Percentiles rank a stretch among this genome's conserved stretches.
Evolutionary conservation across 768 basidiomycete species (phyloP).

Genomic region (Leccinum barrowsii): DNA sequence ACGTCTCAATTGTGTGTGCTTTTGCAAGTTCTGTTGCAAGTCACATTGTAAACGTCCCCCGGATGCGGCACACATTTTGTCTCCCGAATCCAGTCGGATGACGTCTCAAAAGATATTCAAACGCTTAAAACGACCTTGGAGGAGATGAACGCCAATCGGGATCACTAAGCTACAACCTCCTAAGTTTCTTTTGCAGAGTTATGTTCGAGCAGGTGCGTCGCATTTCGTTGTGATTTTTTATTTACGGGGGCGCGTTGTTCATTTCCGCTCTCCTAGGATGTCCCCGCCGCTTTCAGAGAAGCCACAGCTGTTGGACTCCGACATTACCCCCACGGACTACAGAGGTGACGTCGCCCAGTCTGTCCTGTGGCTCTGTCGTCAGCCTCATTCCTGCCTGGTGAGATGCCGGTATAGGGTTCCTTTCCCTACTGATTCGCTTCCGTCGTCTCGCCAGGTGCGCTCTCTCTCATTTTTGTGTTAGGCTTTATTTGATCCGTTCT

Average conservation of each 20-base stretch:
- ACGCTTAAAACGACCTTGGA: conserved; percentile 32
- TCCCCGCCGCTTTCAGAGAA: conserved; percentile 36
- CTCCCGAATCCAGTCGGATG: conserved; percentile 18
- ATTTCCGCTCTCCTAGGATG: conserved; percentile 16
- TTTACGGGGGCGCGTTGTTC: not conserved
- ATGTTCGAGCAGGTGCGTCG: conserved; percentile 38
- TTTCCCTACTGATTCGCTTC: too few species aligned
- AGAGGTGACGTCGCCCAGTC: conserved; percentile 22
- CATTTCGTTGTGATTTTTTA: not conserved
- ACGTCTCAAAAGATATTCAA: conserved; percentile 34
- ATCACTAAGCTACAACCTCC: conserved; percentile 42
- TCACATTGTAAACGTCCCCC: conserved; percentile 5
- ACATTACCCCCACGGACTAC: conserved; percentile 30
- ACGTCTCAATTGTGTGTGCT: conserved; percentile 44
- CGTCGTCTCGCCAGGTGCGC: too few species aligned
- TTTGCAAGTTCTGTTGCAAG: conserved; percentile 35
- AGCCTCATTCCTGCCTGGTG: too few species aligned
- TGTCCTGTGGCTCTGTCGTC: conserved; percentile 9
- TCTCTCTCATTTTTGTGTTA: too few species aligned
- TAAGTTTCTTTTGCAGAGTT: conserved; percentile 44
- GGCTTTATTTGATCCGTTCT: too few species aligned
- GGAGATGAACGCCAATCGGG: conserved; percentile 35
- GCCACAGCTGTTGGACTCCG: conserved; percentile 39
- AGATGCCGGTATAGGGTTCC: too few species aligned
- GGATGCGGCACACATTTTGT: conserved; percentile 1